Conservation (phyloP, 306 rosid species). For the Malus sieversii region DNA sequence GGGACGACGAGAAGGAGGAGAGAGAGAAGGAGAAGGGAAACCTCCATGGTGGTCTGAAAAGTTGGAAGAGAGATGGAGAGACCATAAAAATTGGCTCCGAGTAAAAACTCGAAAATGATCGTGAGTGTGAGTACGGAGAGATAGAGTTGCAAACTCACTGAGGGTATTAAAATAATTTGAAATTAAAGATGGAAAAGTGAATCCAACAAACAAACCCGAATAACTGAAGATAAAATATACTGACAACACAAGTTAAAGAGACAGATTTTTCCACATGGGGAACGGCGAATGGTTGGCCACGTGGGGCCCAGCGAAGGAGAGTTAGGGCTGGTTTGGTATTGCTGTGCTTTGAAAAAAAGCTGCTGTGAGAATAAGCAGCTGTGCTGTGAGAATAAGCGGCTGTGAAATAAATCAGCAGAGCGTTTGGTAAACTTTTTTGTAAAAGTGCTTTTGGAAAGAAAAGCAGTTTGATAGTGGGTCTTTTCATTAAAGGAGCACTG, state of each 20-base stretch:
- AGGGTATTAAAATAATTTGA: not conserved
- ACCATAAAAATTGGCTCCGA: slow-evolving; percentile 29
- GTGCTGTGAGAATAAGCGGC: no score
- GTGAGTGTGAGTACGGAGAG: not conserved
- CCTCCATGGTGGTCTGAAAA: slow-evolving; percentile 39
- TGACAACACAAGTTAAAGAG: not conserved
- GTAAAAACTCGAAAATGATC: not conserved
- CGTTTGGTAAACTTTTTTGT: no score
- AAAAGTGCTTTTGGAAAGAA: no score
- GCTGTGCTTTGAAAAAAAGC: no score
- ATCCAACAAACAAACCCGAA: slow-evolving; percentile 5
- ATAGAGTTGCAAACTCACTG: not conserved
- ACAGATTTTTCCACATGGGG: not conserved
- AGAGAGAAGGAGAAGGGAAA: slow-evolving; percentile 26
- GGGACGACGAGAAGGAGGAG: slow-evolving; percentile 26
- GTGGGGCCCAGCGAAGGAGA: not conserved
- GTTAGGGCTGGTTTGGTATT: no score
- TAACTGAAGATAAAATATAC: not conserved
- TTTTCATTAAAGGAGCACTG: no score
- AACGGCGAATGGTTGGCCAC: not conserved
- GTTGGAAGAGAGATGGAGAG: slow-evolving; percentile 6
- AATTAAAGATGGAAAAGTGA: not conserved
- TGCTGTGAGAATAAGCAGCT: no score
- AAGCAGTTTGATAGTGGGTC: no score
- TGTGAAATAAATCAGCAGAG: no score